Conservation (phyloP, 495 filamentous ascomycete genomes). For the Hypoxylon crocopeplum region DNA sequence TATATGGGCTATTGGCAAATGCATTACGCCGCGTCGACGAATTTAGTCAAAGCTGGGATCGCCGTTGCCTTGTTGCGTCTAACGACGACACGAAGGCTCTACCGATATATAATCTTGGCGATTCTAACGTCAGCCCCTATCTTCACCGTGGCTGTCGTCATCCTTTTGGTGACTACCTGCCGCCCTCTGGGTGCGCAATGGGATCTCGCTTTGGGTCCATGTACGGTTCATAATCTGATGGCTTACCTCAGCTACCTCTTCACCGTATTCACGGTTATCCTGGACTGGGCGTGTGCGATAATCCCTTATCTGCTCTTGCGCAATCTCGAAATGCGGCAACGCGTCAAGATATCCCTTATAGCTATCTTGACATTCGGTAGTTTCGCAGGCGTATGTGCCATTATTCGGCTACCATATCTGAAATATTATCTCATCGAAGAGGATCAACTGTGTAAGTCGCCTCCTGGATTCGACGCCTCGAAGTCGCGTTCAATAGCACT, state of each 20-base stretch:
- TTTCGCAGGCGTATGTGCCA: slow-evolving; percentile 6
- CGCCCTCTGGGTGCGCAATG: slow-evolving; percentile 5
- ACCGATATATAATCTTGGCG: not conserved
- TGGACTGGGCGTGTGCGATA: slow-evolving; percentile 15
- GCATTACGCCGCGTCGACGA: not conserved
- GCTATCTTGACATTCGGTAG: slow-evolving; percentile 8
- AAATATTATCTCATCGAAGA: slow-evolving; percentile 3
- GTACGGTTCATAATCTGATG: not conserved
- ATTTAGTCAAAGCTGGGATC: slow-evolving; percentile 1
- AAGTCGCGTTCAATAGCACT: not conserved
- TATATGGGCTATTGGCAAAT: no score
- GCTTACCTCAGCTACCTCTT: slow-evolving; percentile 3
- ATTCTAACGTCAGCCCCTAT: not conserved
- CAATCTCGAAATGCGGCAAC: not conserved
- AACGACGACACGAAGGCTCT: not conserved
- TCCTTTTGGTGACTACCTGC: not conserved
- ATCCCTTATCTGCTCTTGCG: slow-evolving; percentile 4
- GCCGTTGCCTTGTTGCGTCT: slow-evolving; percentile 1
- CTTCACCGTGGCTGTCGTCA: not conserved
- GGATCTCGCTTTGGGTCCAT: not conserved
- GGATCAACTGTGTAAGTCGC: slow-evolving; percentile 5
- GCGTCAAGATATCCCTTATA: slow-evolving; percentile 1
- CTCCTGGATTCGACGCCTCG: not conserved
- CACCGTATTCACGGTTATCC: slow-evolving; percentile 6
- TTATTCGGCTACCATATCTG: slow-evolving; percentile 7